Evolutionary conservation across 352 stramenopile species (phyloP), one percentile per base, ranked within the genome.

Genomic region (Peronosclerospora sorghi): DNA sequence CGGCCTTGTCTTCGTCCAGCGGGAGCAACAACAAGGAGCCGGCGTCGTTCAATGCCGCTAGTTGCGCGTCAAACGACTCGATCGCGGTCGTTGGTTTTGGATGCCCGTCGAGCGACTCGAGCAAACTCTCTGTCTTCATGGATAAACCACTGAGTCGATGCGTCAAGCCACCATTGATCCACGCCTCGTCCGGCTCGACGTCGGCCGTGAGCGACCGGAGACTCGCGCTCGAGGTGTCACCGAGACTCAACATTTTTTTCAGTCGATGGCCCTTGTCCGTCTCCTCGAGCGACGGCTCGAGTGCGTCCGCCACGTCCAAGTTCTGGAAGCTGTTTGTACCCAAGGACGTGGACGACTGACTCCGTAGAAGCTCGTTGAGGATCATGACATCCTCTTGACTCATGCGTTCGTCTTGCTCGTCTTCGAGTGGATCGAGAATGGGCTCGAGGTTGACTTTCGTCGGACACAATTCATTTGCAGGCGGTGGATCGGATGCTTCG

Each of bases 371-470:
- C 27, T 61, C 66, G 20, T 78, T 78, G 32, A 81, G 54, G 40
- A 81, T 81, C 54, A 69, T 68, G 17, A 81, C 54, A 18, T 81
- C 68, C 38, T 81, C 68, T 8, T 68, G 49, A 34, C 58, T 78
- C 60, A 81, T 78, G 36, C 59, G 46, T 28, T 81, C 68, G 23
- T 78, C 63, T 15, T 35, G 50, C 19, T 75, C 61, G 13, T 72
- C 59, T 41, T 60, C 59, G 8, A 73, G 32, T 35, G 56, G 43
- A 12, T 51, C 38, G 10, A 77, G 28, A 35, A 80, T 75, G 6
- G 66, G 68, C 40, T 81, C 68, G 2, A 81, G 35, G 30, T 46
- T 59, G 1, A 54, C 39, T 37, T 59, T 35, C 8, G 39, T 59
- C 32, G 41, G 40, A 21, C 18, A 32, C 13, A 29, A 35, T 1